A percentile compares a stretch with the other conserved stretches of the same genome.
Conservation (phyloP, 257 asterid genomes). For the Cinchona pubescens region DNA sequence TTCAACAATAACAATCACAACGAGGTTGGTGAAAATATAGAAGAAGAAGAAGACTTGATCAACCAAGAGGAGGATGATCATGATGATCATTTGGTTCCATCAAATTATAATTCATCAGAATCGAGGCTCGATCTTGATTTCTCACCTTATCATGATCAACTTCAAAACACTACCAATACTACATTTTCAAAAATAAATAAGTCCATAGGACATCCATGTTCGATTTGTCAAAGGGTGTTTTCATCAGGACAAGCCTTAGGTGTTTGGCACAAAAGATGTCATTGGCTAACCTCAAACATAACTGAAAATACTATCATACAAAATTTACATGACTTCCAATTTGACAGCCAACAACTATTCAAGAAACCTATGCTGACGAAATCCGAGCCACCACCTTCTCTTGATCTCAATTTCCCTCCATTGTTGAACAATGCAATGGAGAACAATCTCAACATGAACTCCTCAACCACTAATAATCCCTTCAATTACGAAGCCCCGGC, state of each 20-base stretch:
- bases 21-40: constrained; percentile 18
- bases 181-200: constrained; percentile 5
- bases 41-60: constrained; percentile 35
- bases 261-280: constrained; percentile 84
- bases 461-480: neutral
- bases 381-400: constrained; percentile 11
- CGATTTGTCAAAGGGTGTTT: constrained; percentile 66
- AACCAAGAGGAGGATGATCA: no score
- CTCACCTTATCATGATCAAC: neutral
- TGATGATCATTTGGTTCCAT: constrained; percentile 2
- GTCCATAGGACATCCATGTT: constrained; percentile 65
- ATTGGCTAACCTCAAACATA: constrained; percentile 55
- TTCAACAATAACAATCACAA: constrained; percentile 10
- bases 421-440: constrained; percentile 7
- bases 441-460: neutral
- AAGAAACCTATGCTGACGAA: constrained; percentile 36
- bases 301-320: constrained; percentile 52
- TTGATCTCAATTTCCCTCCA: constrained; percentile 52
- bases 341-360: constrained; percentile 36
- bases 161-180: neutral
- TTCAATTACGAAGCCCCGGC: constrained; percentile 25
- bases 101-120: constrained; percentile 17
- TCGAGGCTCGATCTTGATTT: constrained; percentile 13
- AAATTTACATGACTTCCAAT: constrained; percentile 36
- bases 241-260: constrained; percentile 86